Base-by-base conservation (phyloP, 2,329 filamentous ascomycete genomes). In the Aspergillus fructus region DNA sequence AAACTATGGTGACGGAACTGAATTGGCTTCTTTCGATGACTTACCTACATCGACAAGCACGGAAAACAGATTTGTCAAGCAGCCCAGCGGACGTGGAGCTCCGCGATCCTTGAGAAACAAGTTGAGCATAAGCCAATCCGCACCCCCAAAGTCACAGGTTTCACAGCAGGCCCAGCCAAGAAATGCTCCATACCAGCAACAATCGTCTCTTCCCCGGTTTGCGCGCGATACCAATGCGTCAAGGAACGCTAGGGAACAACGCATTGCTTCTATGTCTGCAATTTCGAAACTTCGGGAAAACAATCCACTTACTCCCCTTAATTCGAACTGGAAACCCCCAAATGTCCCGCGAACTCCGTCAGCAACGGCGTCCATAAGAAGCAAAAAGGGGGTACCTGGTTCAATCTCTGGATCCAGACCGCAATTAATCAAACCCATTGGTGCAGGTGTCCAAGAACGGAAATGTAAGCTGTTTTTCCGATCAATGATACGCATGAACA, bases 11-110 rank as follows among this genome's bases (percentile, higher is more conserved):
- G 91, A 97, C 72, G 94, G 94, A 15, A 89, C 89, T 59, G 94
- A 99, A 74, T 81, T 99, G 34, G 93, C 97, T 65, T 87, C 84
- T 2, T 97, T 99, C 71, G 94, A 99, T 71, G 94, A 99, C 74
- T 79, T 99, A 55, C 93, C 93, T 1, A 97, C 93, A 0, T 97
- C 93, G 15, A 86, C 83, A 12, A 85, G 89, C 59, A 83, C 86
- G 13, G 94, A 99, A 75, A 91, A 87, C 61, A 89, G 86, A 66
- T 99, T 86, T 68, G 81, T 92, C 60, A 96, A 93, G 73, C 86
- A 89, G 66, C 93, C 94, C 3, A 79, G 88, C 40, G 85, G 84
- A 47, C 83, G 84, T 53, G 87, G 88, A 19, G 84, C 83, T 45
- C 85, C 89, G 24, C 91, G 88, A 73, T 83, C 85, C 37, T 68